Base-by-base conservation (phyloP, 192 early-diverging fungal species). In the Umbelopsis isabellina region DNA sequence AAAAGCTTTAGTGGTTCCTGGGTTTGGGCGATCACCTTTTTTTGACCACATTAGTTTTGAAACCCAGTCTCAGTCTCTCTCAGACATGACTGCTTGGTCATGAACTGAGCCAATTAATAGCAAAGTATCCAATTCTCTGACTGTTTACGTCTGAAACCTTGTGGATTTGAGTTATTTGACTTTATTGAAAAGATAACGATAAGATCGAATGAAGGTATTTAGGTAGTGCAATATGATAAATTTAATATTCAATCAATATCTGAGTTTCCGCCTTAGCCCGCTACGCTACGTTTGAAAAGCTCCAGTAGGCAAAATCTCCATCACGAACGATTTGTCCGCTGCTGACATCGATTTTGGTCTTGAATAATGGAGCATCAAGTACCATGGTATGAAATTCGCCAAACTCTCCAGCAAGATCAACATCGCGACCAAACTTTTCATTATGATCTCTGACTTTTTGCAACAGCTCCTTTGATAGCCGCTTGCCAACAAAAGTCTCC, bases 371-470 rank as follows among this genome's bases (percentile, higher is more conserved):
- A n/a, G 83, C 86, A 37, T 88, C 77, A 1, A 87, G 67, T 3
- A 88, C 87, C 89, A 90, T 89, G 2, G 89, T 89, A 55, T 91
- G 90, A 52, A 86, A 90, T 71, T 91, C 90, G 12, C 90, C 90
- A 47, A 79, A 82, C 70, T 91, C 90, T 12, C 90, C 90, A 25
- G 82, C 82, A 67, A 82, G 69, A 52, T 90, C 89, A 9, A 91
- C 82, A 0, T 78, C 72, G 11, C 68, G 55, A 2, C 52, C 48
- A 23, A 76, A 75, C 0, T 80, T 79, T 69, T 79, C 69, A 0
- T 78, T 71, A 10, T 72, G 58, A 10, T 37, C 18, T 21, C 68
- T 48, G 16, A 79, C 74, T 15, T 75, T 67, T 55, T 84, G 68
- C 33, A 83, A 49, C 49, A 85, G 81, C 13, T 79, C 78, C 10